These are phyloP conservation scores for Pestalotiopsis sp. DNA, from an alignment of 2,329 filamentous ascomycete species.

Conservation along the genomic window DNA sequence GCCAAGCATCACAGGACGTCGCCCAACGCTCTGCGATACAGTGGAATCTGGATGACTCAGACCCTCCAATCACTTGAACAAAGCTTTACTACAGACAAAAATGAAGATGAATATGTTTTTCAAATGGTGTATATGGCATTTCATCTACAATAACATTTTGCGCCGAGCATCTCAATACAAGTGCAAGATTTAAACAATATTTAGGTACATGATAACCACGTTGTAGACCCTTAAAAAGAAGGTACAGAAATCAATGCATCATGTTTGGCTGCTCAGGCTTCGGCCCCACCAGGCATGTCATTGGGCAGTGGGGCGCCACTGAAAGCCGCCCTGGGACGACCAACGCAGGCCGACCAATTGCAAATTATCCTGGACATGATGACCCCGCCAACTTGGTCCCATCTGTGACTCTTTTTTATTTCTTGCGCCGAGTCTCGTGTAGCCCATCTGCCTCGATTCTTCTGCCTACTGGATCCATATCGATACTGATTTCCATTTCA, in stretches of 20 bases:
- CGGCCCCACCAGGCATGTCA: not conserved
- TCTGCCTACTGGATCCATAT: not conserved
- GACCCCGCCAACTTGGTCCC: not conserved
- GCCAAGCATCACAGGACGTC: no score
- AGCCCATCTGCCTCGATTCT: not conserved
- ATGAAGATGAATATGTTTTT: no score
- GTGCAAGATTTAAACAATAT: no score
- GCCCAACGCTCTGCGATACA: no score
- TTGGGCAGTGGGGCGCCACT: not conserved
- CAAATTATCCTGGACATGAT: not conserved
- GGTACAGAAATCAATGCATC: not conserved
- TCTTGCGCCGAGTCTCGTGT: constrained; percentile 1
- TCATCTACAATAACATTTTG: not conserved
- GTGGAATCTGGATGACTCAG: no score
- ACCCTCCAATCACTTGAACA: no score
- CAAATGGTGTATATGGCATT: no score
- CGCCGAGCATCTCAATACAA: no score
- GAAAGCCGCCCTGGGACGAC: not conserved
- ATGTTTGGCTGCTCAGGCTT: not conserved
- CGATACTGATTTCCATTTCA: not conserved
- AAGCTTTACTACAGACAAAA: no score
- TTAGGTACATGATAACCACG: not conserved
- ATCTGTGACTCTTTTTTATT: constrained; percentile 10
- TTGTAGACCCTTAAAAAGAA: not conserved
- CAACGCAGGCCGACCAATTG: constrained; percentile 5